A percentile compares a stretch with the other conserved stretches of the same genome.
phyloP scores from a whole-genome alignment of 2,329 filamentous ascomycete genomes.

The Trichoderma polysporum region DNA sequence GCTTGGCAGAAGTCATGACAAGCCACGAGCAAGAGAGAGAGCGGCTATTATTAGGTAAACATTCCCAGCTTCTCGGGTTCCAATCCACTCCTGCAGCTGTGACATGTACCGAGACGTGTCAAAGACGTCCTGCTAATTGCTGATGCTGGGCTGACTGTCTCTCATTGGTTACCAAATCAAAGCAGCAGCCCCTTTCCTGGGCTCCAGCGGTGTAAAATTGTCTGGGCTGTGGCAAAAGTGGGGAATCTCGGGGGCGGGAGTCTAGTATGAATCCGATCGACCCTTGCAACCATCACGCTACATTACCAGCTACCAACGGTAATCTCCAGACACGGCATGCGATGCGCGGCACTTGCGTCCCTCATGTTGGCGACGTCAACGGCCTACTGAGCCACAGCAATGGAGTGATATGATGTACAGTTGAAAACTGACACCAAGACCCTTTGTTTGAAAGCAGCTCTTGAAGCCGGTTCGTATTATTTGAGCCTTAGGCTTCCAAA shows the following conservation, averaged over 20 bases:
- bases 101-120: not conserved
- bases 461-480: not conserved
- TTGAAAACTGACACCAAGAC: not conserved
- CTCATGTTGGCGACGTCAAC: not conserved
- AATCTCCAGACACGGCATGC: not conserved
- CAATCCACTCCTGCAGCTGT: not conserved
- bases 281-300: not conserved
- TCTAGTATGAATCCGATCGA: not conserved
- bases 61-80: not conserved
- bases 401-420: not conserved
- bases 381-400: not conserved
- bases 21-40: not conserved
- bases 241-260: not conserved
- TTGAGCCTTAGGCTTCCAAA: not conserved
- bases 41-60: not conserved
- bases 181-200: not conserved
- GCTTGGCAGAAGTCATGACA: not conserved
- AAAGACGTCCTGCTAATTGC: no score
- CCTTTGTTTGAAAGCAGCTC: not conserved
- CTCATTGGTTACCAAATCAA: slow-evolving; percentile 11
- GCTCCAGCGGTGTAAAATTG: not conserved
- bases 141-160: not conserved
- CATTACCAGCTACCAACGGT: not conserved
- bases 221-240: not conserved
- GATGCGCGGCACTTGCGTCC: not conserved